Base-by-base conservation (phyloP, 2,329 filamentous ascomycete species). In the Podosphaera aphanis region DNA sequence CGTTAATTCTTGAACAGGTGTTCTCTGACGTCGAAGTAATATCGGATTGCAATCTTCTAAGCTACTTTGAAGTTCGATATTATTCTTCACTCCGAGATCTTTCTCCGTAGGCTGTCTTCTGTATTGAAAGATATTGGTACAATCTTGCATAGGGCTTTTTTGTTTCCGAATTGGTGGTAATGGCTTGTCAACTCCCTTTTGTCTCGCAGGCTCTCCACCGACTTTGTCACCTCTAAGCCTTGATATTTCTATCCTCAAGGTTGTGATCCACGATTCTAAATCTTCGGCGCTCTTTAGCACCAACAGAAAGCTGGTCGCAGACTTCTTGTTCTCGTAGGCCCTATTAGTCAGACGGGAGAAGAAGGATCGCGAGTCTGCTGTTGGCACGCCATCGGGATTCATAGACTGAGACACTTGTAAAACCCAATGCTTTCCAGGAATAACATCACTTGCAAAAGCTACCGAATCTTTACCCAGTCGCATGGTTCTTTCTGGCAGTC, bases 341-440 rank as follows among this genome's bases (percentile, higher is more conserved):
- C 73, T 70, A 36, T 80, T 70, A 2, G 74, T 69, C 43, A 83
- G 63, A 46, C 77, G 72, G 1, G 77, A 73, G 27, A 83, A 66
- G 2, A 84, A 60, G 1, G 77, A 80, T 43, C 71, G 70, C 11
- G 25, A 29, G 25, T 29, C 69, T 2, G 64, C 54, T 2, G 65
- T 55, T 13, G 67, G 56, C 1, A 60, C 63, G 23, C 72, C 72
- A 29, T 79, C 71, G 2, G 70, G 61, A 43, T 77, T 74, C 47
- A 75, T 73, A 7, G 67, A 64, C 31, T 82, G 78, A 2, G 75
- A 78, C 19, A 88, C 73, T 52, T 84, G 81, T 13, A 88, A 60
- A 5, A 88, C 83, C 74, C 80, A 86, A 55, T 85, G 81, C 49
- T 74, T 74, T 5, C 83, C 83, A 2, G 81, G 79, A 46, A 88